A percentile compares a stretch with the other conserved stretches of the same genome.
These are phyloP conservation scores for Magnusiomyces tetraspermus DNA, from an alignment of 1,139 yeast genomes.

Conservation along the genomic window DNA sequence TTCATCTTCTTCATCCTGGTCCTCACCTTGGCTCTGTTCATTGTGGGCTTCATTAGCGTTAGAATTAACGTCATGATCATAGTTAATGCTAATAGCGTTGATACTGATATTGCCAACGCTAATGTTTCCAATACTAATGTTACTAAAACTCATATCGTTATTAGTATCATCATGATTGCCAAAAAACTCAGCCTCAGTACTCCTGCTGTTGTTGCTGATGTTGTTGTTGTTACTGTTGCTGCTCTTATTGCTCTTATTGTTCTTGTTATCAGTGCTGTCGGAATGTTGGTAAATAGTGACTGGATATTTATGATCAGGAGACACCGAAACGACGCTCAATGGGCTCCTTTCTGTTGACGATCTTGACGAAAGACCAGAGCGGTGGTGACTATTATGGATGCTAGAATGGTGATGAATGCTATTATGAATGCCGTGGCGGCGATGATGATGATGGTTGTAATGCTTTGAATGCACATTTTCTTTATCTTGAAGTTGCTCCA, in stretches of 20 bases:
- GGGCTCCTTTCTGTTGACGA: not conserved
- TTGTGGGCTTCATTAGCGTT: not conserved
- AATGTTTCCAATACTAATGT: no score
- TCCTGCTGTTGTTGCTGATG: no score
- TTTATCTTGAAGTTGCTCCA: slow-evolving; percentile 8
- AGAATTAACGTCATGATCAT: not conserved
- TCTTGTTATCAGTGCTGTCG: no score
- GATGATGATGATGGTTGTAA: not conserved
- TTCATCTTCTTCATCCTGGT: not conserved
- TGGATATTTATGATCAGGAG: not conserved
- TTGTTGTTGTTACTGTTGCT: no score
- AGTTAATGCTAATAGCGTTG: no score
- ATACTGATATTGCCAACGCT: no score
- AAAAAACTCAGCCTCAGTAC: not conserved
- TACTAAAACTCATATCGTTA: not conserved
- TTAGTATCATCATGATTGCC: not conserved
- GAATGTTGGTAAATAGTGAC: not conserved
- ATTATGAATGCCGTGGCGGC: not conserved
- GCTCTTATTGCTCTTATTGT: no score
- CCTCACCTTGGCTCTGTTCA: not conserved
- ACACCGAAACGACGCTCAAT: not conserved
- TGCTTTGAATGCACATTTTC: slow-evolving; percentile 8
- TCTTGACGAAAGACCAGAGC: not conserved
- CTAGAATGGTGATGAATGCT: no score
- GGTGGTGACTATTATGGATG: no score